A percentile compares a stretch with the other conserved stretches of the same genome.
Conservation (phyloP, 257 asterid species). For the Solanum etuberosum region DNA sequence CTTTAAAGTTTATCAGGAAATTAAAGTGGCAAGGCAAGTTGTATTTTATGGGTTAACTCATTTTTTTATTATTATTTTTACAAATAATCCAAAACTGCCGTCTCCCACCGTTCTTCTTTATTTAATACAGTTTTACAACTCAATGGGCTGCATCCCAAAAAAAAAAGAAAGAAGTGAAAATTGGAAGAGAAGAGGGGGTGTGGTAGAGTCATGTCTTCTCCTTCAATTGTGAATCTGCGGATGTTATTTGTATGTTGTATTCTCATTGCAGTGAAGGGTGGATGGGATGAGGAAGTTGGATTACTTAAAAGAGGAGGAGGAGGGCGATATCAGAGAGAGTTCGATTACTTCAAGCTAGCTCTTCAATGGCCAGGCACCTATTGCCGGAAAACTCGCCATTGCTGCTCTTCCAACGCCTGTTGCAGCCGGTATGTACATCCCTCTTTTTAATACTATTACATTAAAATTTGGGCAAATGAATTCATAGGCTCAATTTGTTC, state of each 20-base stretch:
- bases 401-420: conserved; percentile 73
- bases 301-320: conserved; percentile 6
- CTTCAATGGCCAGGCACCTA: conserved; percentile 83
- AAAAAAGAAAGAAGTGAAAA: neutral
- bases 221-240: conserved; percentile 11
- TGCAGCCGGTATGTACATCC: conserved; percentile 28
- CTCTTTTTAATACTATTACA: neutral
- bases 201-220: conserved; percentile 52
- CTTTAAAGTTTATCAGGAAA: no score
- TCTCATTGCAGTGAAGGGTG: conserved; percentile 15
- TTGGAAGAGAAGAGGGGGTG: neutral
- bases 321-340: conserved; percentile 58
- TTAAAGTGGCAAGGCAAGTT: no score
- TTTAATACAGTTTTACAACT: neutral
- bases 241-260: conserved; percentile 17
- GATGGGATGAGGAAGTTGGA: conserved; percentile 8
- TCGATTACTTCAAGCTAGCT: conserved; percentile 67
- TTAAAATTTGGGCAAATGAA: neutral
- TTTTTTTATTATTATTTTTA: no score
- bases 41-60: neutral
- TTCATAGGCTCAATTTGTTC: neutral
- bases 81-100: neutral
- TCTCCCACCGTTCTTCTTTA: neutral
- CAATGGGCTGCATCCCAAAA: neutral
- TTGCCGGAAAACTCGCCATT: conserved; percentile 46